Base-by-base conservation (phyloP, 2,329 filamentous ascomycete species). In the Truncatella angustata region DNA sequence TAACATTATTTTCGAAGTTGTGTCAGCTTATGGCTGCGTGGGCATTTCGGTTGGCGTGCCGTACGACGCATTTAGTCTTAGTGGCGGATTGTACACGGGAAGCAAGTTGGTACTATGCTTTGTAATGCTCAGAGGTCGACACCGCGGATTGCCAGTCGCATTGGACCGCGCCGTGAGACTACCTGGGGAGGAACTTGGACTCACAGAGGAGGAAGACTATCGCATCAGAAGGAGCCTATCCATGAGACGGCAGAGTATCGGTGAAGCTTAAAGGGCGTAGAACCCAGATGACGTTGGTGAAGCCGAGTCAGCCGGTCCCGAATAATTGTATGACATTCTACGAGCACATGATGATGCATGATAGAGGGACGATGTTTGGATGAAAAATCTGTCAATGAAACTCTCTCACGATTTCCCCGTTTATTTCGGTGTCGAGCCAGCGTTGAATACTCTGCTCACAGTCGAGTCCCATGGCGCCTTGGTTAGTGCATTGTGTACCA, bases 11-110 rank as follows among this genome's bases (percentile, higher is more conserved):
- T 84, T 84, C 54, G 80, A 84, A 61, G 77, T 81, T 7, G 74
- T 80, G 2, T 78, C 74, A 1, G 80, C 73, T 2, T 86, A 86
- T 60, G 82, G 81, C 5, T 82, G 78, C 48, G 82, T 86, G n/a
- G 83, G 83, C 4, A 71, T 86, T 14, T 81, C 76, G 23, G 74
- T 80, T 1, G 83, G 83, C 1, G 67, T 81, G 20, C 79, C 82
- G 0, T 70, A 72, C 9, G 68, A 76, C 52, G 74, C 76, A 44
- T 82, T 77, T 60, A 82, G 79, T 48, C 79, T 86, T 51, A 71
- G 71, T 42, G 81, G 81, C 2, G 75, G 74, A 0, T 80, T 79
- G 72, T 76, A 78, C 50, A 70, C 70, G 1, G 71, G 76, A 11
- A 82, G 78, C 63, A 86, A 86, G 66, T 61, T 86, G 35, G 74